Evolutionary conservation across 2,329 filamentous ascomycete genomes (phyloP), one percentile per base, ranked within the genome.

Genomic region (Geosmithia flava): DNA sequence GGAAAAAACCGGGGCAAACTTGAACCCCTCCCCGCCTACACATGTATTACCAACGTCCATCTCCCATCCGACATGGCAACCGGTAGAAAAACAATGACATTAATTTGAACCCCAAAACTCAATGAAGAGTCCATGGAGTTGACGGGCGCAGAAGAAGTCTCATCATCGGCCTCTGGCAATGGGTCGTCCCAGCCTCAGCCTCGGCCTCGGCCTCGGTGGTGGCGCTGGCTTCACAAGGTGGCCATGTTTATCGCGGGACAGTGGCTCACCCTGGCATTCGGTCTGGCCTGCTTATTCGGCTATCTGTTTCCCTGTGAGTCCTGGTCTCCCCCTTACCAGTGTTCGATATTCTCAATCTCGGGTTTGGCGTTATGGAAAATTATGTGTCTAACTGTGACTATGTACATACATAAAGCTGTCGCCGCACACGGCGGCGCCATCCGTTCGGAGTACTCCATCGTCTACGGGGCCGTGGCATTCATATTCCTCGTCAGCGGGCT

Each of bases 401-500:
- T n/a, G n/a, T n/a, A n/a, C n/a, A n/a, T n/a, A n/a, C n/a, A n/a
- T n/a, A n/a, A n/a, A 71, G 69, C 69, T 45, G 68, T 76, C 49
- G 72, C 73, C 42, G 66, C 68, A 17, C 65, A 67, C 46, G 70
- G 71, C 37, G 71, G 72, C 7, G 58, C 63, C 44, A 73, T 70
- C 62, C 76, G 62, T 63, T 81, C 63, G 55, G 77, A 67, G 63
- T 76, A 65, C 67, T 78, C 56, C 66, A 76, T 86, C 48, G 70
- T 85, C 29, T 87, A 87, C 59, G 80, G 82, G 30, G 79, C 75
- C 19, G 80, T 87, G 29, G 78, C 74, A 17, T 63, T 85, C 55
- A 84, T 87, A 55, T 87, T 87, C 61, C 68, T 87, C 49, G 72
- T 86, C 53, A 85, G 81, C 48, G 83, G 83, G 3, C 72, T 85